These are phyloP conservation scores for Oligophagozyma castellii DNA, from an alignment of 1,139 yeast genomes.

Conservation along the genomic window DNA sequence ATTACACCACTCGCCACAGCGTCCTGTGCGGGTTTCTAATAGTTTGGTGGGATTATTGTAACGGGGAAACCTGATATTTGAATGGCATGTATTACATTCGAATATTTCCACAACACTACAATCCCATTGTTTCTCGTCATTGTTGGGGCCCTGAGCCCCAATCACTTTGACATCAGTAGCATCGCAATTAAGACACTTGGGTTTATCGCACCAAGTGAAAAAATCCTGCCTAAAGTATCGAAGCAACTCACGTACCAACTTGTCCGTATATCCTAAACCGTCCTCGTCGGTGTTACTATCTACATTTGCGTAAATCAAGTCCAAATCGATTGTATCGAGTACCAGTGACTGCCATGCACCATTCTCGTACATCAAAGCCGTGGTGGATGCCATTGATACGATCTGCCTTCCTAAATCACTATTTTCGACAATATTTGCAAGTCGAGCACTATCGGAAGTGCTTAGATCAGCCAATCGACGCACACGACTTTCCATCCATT, in stretches of 20 bases:
- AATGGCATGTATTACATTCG: constrained; percentile 39
- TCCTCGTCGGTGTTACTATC: constrained; percentile 26
- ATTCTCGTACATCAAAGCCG: constrained; percentile 20
- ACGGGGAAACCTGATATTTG: constrained; percentile 50
- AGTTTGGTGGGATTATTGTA: constrained; percentile 56
- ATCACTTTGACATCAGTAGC: constrained; percentile 21
- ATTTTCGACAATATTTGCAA: constrained; percentile 7
- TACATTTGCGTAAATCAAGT: constrained; percentile 26
- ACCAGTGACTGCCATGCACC: constrained; percentile 23
- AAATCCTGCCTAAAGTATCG: constrained; percentile 69
- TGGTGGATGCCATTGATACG: constrained; percentile 8
- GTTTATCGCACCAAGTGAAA: constrained; percentile 72
- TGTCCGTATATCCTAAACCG: constrained; percentile 44
- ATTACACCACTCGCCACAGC: constrained; percentile 97
- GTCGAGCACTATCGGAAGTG: constrained; percentile 13
- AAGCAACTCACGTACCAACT: constrained; percentile 52
- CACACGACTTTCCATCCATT: too few species aligned
- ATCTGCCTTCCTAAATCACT: constrained; percentile 16
- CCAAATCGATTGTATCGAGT: constrained; percentile 26
- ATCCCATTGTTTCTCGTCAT: constrained; percentile 31
- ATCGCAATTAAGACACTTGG: constrained; percentile 47
- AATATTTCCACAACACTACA: constrained; percentile 47
- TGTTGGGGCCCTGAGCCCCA: constrained; percentile 28
- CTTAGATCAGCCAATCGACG: too few species aligned
- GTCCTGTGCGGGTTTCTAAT: constrained; percentile 48